phyloP scores from a whole-genome alignment of 345 rosid genomes.

The Moricandia moricandioides region DNA sequence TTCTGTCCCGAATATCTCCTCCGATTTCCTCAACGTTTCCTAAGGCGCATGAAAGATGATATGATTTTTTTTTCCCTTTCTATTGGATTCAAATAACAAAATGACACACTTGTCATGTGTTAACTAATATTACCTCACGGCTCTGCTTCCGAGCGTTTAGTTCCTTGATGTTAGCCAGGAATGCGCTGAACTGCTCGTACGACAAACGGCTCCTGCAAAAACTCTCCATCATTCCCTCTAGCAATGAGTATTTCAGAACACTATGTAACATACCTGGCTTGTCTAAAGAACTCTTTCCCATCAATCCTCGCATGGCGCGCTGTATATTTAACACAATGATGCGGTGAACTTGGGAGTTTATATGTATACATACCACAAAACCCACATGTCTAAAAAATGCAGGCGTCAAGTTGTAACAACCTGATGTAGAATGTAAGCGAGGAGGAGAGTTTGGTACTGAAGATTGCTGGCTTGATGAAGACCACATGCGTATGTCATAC shows the following conservation, averaged over 20 bases:
- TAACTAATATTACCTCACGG: constrained; percentile 56
- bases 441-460: constrained; percentile 93
- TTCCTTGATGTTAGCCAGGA: constrained; percentile 87
- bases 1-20: constrained; percentile 80
- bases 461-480: constrained; percentile 86
- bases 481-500: constrained; percentile 69
- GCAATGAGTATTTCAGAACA: not conserved
- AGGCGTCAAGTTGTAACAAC: constrained; percentile 3
- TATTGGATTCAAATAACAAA: not conserved
- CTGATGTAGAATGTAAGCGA: constrained; percentile 66
- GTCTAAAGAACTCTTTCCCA: constrained; percentile 98
- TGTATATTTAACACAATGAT: not conserved
- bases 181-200: constrained; percentile 90
- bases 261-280: constrained; percentile 58
- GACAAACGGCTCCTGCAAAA: constrained; percentile 77
- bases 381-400: not conserved
- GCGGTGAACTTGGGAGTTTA: not conserved
- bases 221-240: not conserved
- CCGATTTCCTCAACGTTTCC: constrained; percentile 93
- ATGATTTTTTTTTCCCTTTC: not conserved
- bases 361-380: not conserved
- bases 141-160: constrained; percentile 87
- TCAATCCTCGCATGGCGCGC: constrained; percentile 71
- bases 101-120: not conserved
- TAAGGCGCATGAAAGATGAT: constrained; percentile 4